Evolutionary conservation across 192 early-diverging fungal species (phyloP).

Genomic region (Coemansia sp.): DNA sequence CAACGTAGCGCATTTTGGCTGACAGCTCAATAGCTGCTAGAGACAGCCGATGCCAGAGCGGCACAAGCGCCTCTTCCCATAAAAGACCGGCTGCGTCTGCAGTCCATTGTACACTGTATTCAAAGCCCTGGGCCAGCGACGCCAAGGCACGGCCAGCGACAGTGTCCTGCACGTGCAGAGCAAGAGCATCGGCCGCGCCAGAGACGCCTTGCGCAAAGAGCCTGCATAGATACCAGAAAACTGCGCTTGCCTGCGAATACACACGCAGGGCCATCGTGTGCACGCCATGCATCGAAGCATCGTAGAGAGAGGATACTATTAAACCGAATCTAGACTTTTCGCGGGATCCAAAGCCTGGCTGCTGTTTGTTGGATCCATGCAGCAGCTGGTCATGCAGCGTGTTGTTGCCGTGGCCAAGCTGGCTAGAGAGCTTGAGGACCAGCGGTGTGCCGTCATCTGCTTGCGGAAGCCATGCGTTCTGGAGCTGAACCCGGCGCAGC

Average conservation of each 20-base stretch:
- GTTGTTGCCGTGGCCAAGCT: background rate
- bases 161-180: background rate
- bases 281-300: background rate
- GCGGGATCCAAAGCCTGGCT: background rate
- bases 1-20: background rate
- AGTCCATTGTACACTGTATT: background rate
- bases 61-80: background rate
- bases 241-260: background rate
- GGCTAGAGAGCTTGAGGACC: constrained; percentile 12
- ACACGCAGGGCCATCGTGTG: background rate
- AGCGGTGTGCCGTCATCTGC: constrained; percentile 48
- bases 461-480: constrained; percentile 32
- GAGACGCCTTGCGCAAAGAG: background rate
- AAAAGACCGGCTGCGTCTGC: background rate
- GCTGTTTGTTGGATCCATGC: background rate
- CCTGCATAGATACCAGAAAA: background rate
- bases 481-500: constrained; percentile 35
- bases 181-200: background rate
- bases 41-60: constrained; percentile 6
- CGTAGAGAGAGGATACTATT: background rate
- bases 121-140: background rate
- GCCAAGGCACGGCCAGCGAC: background rate
- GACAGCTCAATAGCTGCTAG: background rate
- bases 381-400: background rate
- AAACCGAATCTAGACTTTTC: background rate